These are phyloP conservation scores for Malus hybrid DNA, from an alignment of 331 rosid genomes.

Conservation along the genomic window DNA sequence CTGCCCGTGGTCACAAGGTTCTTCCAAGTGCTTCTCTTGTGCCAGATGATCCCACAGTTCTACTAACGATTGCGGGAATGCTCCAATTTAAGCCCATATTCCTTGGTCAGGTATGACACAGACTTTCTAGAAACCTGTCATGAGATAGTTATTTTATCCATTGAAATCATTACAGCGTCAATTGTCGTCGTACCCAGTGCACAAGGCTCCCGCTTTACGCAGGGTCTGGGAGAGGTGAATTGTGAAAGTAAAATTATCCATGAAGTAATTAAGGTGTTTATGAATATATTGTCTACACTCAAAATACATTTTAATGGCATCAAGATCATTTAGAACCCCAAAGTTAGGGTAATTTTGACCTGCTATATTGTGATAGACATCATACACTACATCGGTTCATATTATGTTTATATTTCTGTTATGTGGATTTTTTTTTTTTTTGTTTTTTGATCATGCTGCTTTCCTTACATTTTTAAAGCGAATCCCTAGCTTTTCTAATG, in stretches of 20 bases:
- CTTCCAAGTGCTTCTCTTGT: conserved; percentile 90
- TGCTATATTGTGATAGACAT: neutral
- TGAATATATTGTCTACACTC: too few relatives aligned
- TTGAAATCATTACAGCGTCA: neutral
- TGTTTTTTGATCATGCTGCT: neutral
- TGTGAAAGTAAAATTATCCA: neutral
- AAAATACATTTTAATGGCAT: neutral
- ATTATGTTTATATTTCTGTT: neutral
- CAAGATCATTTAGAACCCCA: neutral
- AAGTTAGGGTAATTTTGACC: neutral
- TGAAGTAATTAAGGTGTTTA: neutral
- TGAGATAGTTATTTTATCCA: neutral
- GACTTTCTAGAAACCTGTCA: neutral
- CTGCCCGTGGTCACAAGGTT: conserved; percentile 71
- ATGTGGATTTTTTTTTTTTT: neutral
- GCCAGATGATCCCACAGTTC: conserved; percentile 89
- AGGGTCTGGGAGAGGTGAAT: too few relatives aligned
- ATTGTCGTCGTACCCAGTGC: too few relatives aligned
- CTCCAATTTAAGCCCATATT: conserved; percentile 92
- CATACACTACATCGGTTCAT: neutral
- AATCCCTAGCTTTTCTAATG: neutral
- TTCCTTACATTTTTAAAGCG: neutral
- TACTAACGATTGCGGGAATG: conserved; percentile 91
- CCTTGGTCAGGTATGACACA: conserved; percentile 57
- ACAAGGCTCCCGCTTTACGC: too few relatives aligned